These are phyloP conservation scores for Fusarium pseudoanthophilum DNA, from an alignment of 2,329 filamentous ascomycete genomes.

Conservation along the genomic window DNA sequence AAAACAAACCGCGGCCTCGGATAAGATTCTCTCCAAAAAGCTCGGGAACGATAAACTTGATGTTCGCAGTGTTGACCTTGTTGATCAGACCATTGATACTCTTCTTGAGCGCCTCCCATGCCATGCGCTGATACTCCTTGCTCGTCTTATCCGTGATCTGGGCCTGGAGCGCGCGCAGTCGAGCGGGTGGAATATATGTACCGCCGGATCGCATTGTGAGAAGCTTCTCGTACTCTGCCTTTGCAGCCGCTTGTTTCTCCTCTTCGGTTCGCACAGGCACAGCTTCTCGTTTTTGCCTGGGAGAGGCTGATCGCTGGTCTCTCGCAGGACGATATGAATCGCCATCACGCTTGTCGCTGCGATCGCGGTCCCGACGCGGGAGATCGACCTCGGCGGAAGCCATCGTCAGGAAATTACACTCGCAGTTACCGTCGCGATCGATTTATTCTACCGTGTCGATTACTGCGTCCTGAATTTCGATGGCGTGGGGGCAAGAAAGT, in stretches of 20 bases:
- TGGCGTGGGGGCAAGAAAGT: constrained; percentile 21
- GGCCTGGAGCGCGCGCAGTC: constrained; percentile 89
- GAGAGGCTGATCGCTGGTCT: constrained; percentile 40
- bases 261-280: constrained; percentile 71
- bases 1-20: constrained; percentile 90
- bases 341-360: constrained; percentile 54
- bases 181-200: constrained; percentile 94
- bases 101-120: constrained; percentile 99
- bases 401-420: constrained; percentile 47
- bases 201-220: constrained; percentile 93
- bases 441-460: not conserved
- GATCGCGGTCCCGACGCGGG: constrained; percentile 52
- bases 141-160: constrained; percentile 96
- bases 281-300: constrained; percentile 49
- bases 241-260: constrained; percentile 87
- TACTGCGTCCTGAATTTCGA: constrained; percentile 11
- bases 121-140: constrained; percentile 98
- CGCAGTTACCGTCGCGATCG: not conserved
- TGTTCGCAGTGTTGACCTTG: constrained; percentile 98
- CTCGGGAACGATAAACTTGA: constrained; percentile 97
- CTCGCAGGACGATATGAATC: constrained; percentile 62
- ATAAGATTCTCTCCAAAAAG: constrained; percentile 95
- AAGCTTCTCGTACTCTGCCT: constrained; percentile 93
- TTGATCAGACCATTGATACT: constrained; percentile 99
- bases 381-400: constrained; percentile 58